Evolutionary conservation across 169 alveolate species (phyloP), one percentile per base, ranked within the genome.

Genomic region (Pseudocohnilembus persalinus): DNA sequence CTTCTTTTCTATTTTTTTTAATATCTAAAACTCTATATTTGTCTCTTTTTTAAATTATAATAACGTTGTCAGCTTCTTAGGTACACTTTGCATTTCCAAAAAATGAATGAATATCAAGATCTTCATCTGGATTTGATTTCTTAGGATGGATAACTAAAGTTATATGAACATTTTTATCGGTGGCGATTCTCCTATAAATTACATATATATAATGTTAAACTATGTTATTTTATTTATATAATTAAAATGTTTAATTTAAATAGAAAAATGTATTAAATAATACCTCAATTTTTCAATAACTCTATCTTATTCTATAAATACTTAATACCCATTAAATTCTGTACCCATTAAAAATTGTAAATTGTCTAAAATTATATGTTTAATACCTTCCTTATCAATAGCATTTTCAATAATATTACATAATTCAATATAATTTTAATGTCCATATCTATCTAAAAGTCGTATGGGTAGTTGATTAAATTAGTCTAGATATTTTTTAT

Each of bases 71-170:
- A n/a, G 99, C 99, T 88, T 98, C 99, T 88, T 98, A 97, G 1
- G 99, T 97, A 0, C 98, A 95, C 90, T 98, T 98, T 1, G 98
- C 99, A 32, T 98, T 91, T n/a, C 99, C 99, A 89, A 97, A 98
- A 28, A 98, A 98, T 11, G 98, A 92, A 11, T 98, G 92, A 31
- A 97, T 90, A 35, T 97, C 97, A 1, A 98, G 92, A 49, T 96
- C 97, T 76, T 95, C 93, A 32, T 94, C 97, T 82, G 97, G 99
- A 31, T 97, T 98, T 83, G 96, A 99, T 88, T 98, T 98, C 82
- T 98, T 95, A 28, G 99, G 99, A 91, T 98, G 99, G 49, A 98
- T 98, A 29, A 98, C 99, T 64, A 97, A 84, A 4, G 99, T 96
- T 32, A 97, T 83, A 89, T 98, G 99, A 0, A 97, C 97, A 75